Evolutionary conservation across 306 rosid species (phyloP).

Genomic region (Ormosia emarginata): DNA sequence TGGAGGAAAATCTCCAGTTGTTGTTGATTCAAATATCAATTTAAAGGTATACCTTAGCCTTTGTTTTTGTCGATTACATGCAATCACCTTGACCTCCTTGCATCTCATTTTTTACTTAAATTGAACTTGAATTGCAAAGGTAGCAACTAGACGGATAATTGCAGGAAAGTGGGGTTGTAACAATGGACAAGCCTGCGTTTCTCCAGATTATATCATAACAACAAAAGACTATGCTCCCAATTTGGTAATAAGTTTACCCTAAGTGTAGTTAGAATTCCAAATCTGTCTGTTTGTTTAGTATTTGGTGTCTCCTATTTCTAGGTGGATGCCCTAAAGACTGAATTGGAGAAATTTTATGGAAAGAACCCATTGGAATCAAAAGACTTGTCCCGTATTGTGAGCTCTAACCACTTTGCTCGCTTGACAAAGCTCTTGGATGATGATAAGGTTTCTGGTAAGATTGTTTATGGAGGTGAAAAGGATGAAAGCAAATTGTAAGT

Average conservation of each 20-base stretch:
- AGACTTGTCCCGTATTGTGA: conserved; percentile 91
- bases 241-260: conserved; percentile 55
- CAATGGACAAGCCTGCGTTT: conserved; percentile 91
- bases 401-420: conserved; percentile 78
- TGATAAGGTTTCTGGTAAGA: conserved; percentile 83
- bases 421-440: conserved; percentile 84
- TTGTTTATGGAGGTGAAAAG: conserved; percentile 79
- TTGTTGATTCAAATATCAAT: conserved; percentile 77
- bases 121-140: conserved; percentile 46
- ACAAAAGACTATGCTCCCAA: conserved; percentile 82
- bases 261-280: conserved; percentile 7
- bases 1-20: conserved; percentile 91
- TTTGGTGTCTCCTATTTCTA: conserved; percentile 33
- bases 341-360: conserved; percentile 78
- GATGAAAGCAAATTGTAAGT: conserved; percentile 80
- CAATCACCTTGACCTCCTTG: not conserved
- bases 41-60: conserved; percentile 44
- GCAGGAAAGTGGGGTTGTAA: conserved; percentile 95
- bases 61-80: not conserved
- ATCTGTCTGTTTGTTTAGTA: conserved; percentile 16
- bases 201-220: conserved; percentile 81
- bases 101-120: conserved; percentile 13
- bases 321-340: conserved; percentile 75
- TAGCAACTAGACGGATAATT: conserved; percentile 71
- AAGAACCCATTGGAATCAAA: conserved; percentile 75